A percentile compares a stretch with the other conserved stretches of the same genome.
Conservation (phyloP, 2,329 filamentous ascomycete species). For the Leptodontidium sp. region DNA sequence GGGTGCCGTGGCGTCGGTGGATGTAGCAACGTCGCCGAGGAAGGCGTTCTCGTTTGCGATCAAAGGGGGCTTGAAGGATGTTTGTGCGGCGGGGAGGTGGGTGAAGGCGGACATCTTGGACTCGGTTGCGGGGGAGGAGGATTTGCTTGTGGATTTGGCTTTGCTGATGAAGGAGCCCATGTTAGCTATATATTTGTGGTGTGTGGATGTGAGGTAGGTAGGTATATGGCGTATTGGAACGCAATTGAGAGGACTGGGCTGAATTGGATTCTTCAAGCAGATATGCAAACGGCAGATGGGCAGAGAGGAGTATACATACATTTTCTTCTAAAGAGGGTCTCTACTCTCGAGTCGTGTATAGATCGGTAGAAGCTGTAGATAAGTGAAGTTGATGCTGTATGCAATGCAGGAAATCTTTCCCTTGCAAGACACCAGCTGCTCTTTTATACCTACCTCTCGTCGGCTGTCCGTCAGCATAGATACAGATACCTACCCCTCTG, state of each 20-base stretch:
- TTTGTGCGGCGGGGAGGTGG: slow-evolving; percentile 62
- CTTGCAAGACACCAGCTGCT: slow-evolving; percentile 24
- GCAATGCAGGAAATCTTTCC: slow-evolving; percentile 35
- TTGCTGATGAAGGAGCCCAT: slow-evolving; percentile 47
- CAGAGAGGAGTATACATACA: slow-evolving; percentile 32
- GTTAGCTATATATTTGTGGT: slow-evolving; percentile 34
- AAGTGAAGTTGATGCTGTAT: slow-evolving; percentile 22
- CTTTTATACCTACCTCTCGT: slow-evolving; percentile 24
- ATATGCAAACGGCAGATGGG: background rate
- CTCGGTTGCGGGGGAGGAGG: slow-evolving; percentile 21
- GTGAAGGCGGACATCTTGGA: slow-evolving; percentile 41
- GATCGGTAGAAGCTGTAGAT: slow-evolving; percentile 22
- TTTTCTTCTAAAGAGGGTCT: slow-evolving; percentile 30
- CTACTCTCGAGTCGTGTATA: slow-evolving; percentile 23
- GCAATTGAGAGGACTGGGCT: background rate
- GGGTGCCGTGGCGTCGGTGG: slow-evolving; percentile 58
- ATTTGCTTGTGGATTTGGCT: slow-evolving; percentile 35
- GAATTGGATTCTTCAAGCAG: background rate
- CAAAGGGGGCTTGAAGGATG: slow-evolving; percentile 64
- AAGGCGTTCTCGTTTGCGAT: slow-evolving; percentile 71
- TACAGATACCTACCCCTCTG: slow-evolving; percentile 26
- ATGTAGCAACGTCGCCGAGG: slow-evolving; percentile 62
- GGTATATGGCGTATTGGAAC: background rate
- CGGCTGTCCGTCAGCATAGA: slow-evolving; percentile 6
- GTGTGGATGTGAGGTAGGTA: slow-evolving; percentile 3